Conservation (phyloP, 768 basidiomycete genomes). For the Jaapia argillacea region DNA sequence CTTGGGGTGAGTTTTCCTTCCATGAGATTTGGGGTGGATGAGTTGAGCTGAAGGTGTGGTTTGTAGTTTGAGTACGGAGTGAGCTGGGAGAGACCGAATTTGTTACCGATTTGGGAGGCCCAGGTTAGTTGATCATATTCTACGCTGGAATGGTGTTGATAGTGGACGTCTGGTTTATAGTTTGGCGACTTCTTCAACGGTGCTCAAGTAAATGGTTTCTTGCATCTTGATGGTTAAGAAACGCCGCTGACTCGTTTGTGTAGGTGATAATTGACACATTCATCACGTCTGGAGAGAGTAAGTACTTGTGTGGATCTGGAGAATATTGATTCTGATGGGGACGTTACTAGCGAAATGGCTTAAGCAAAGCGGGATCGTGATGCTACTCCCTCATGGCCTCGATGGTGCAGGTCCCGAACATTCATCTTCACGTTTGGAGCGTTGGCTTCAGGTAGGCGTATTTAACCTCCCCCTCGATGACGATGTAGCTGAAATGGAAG, state of each 20-base stretch:
- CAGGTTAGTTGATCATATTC: conserved; percentile 38
- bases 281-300: conserved; percentile 76
- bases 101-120: conserved; percentile 88
- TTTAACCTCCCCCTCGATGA: background rate
- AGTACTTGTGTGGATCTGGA: too few species aligned
- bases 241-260: background rate
- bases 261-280: conserved; percentile 86
- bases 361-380: conserved; percentile 79
- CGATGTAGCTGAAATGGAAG: background rate
- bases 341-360: conserved; percentile 73
- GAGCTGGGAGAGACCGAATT: conserved; percentile 77
- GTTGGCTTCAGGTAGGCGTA: conserved; percentile 70
- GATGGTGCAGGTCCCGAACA: conserved; percentile 94
- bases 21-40: background rate
- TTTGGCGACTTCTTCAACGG: conserved; percentile 95
- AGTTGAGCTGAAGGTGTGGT: background rate
- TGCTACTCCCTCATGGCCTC: conserved; percentile 82
- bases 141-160: background rate
- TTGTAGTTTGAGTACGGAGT: conserved; percentile 80
- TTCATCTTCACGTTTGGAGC: conserved; percentile 79
- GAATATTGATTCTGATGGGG: conserved; percentile 1
- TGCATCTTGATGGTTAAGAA: background rate
- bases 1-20: conserved; percentile 52
- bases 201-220: conserved; percentile 40
- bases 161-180: conserved; percentile 20